Evolutionary conservation across 176 grass and related monocot species (phyloP), one percentile per base, ranked within the genome.

Genomic region (Oryza australiensis): DNA sequence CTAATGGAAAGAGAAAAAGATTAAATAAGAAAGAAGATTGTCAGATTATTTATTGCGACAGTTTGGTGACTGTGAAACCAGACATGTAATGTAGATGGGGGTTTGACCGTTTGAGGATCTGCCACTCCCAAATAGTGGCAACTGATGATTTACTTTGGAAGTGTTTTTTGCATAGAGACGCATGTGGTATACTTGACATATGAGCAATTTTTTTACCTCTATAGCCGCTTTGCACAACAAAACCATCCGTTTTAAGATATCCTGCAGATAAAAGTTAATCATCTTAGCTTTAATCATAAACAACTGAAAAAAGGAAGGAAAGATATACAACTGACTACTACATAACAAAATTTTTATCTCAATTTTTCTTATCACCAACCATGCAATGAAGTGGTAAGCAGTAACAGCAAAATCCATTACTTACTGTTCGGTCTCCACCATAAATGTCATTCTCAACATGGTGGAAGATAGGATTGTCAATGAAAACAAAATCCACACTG

Each of bases 401-500:
- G 5, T 48, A 82, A 67, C 64, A 38, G 48, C 20, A 16, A 89
- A 84, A 78, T 75, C 68, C 41, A 88, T 75, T 77, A 85, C 76
- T 87, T 93, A 93, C 90, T 70, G 43, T 86, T 87, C 85, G 87
- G n/a, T 95, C 85, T 86, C 96, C 96, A 65, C 93, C 90, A 88
- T 98, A 98, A 79, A 98, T 91, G 81, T 90, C 87, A 85, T 86
- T 91, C 70, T 79, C 90, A 83, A 98, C 88, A 74, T 90, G 76
- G 70, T 70, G 87, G 81, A 95, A 98, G 69, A 85, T 37, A 62
- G 90, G 89, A 74, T 90, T 91, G 77, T 98, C 93, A 8, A 98
- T 76, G 73, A 95, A 98, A 73, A 98, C 90, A 87, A 93, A 98
- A 90, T 98, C 96, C 72, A 98, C 96, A 79, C 84, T 63, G 77